Evolutionary conservation across 1,284 basidiomycete species (phyloP).

Genomic region (Irpex lacteus): DNA sequence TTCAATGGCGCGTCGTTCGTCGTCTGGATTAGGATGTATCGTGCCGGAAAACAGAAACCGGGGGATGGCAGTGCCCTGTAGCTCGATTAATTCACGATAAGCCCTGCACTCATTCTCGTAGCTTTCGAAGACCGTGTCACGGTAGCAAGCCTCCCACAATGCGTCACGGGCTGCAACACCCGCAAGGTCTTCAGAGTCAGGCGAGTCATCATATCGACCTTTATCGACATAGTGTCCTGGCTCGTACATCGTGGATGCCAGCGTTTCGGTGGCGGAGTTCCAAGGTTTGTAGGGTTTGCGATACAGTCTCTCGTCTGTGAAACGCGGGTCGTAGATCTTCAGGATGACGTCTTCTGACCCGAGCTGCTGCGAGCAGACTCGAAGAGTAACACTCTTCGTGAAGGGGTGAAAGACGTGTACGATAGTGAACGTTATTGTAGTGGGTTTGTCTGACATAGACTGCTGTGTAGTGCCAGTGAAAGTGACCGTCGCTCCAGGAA

Average conservation of each 20-base stretch:
- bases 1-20: neutral
- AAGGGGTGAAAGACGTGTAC: constrained; percentile 31
- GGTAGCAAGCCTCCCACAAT: neutral
- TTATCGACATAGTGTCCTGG: too few relatives aligned
- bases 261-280: neutral
- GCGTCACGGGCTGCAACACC: neutral
- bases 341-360: constrained; percentile 4
- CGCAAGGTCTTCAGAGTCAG: neutral
- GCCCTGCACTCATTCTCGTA: neutral
- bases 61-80: constrained; percentile 11
- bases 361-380: constrained; percentile 39
- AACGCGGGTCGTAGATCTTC: constrained; percentile 15
- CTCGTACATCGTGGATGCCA: too few relatives aligned
- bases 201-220: neutral
- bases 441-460: too few relatives aligned
- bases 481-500: too few relatives aligned
- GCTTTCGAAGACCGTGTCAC: neutral
- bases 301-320: constrained; percentile 2
- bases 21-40: neutral
- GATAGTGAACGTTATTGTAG: too few relatives aligned
- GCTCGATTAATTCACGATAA: constrained; percentile 2
- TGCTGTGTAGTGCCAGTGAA: too few relatives aligned
- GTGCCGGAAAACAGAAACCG: constrained; percentile 3
- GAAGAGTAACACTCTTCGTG: constrained; percentile 24
- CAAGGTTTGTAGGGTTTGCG: neutral